phyloP scores from a whole-genome alignment of 345 rosid genomes.

The Gossypium arboreum region DNA sequence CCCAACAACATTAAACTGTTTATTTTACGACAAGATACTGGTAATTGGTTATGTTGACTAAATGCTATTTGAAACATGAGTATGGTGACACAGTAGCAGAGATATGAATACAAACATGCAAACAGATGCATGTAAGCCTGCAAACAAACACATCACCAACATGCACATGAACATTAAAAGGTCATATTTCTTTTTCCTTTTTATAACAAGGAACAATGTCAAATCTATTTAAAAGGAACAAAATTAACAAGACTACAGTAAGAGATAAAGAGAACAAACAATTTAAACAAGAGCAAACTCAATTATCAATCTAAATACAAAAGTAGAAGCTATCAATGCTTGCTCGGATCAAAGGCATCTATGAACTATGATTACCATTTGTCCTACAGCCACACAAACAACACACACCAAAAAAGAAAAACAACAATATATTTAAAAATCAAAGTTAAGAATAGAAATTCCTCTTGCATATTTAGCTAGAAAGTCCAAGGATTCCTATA shows the following conservation, averaged over 20 bases:
- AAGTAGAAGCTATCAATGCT: background rate
- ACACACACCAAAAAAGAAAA: background rate
- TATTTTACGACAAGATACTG: background rate
- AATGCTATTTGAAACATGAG: background rate
- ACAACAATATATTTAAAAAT: background rate
- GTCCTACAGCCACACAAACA: background rate
- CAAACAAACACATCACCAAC: background rate
- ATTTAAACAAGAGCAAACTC: background rate
- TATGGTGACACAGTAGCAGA: background rate
- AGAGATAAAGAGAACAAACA: background rate
- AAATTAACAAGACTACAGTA: background rate
- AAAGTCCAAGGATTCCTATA: background rate
- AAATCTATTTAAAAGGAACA: background rate
- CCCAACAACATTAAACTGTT: background rate
- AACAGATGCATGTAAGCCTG: background rate
- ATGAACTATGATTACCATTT: background rate
- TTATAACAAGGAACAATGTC: background rate
- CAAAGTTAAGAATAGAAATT: background rate
- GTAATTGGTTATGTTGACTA: background rate
- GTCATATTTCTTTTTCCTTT: background rate
- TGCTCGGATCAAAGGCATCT: background rate
- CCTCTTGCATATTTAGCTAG: background rate
- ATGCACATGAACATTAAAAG: background rate
- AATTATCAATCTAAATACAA: background rate
- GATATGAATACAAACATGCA: conserved; percentile 3